A percentile compares a stretch with the other conserved stretches of the same genome.
Conservation (phyloP, 2,329 filamentous ascomycete species). For the Clarireedia monteithiana region DNA sequence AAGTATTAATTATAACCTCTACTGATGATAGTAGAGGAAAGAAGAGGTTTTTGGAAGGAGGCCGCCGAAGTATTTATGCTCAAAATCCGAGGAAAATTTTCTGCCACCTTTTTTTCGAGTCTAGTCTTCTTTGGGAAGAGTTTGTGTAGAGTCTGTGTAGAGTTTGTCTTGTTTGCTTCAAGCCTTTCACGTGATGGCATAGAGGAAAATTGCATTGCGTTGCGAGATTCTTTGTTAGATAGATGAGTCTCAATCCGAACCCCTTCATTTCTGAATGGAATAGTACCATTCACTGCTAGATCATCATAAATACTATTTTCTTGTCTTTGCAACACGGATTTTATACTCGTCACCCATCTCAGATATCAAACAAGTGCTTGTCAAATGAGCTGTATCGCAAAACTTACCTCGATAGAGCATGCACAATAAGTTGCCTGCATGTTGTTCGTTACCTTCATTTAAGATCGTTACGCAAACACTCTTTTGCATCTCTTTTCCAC, state of each 20-base stretch:
- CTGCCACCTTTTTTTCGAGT: conserved; percentile 9
- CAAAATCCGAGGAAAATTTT: not conserved
- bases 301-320: too few relatives aligned
- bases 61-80: conserved; percentile 12
- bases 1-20: conserved; percentile 33
- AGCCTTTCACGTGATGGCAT: too few relatives aligned
- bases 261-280: too few relatives aligned
- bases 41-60: not conserved
- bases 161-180: not conserved
- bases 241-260: too few relatives aligned
- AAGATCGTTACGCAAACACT: not conserved
- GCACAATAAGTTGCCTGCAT: not conserved
- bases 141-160: too few relatives aligned
- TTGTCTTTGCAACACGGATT: not conserved
- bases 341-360: not conserved
- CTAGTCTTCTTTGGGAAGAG: not conserved
- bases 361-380: too few relatives aligned
- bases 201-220: too few relatives aligned
- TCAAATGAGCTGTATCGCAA: too few relatives aligned
- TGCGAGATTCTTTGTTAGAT: too few relatives aligned
- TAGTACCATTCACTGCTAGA: too few relatives aligned
- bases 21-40: conserved; percentile 30
- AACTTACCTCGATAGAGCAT: not conserved
- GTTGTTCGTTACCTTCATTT: not conserved
- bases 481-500: not conserved